A percentile compares a stretch with the other conserved stretches of the same genome.
Evolutionary conservation across 73 alveolate genomes (phyloP).

Genomic region (Breviolum minutum): DNA sequence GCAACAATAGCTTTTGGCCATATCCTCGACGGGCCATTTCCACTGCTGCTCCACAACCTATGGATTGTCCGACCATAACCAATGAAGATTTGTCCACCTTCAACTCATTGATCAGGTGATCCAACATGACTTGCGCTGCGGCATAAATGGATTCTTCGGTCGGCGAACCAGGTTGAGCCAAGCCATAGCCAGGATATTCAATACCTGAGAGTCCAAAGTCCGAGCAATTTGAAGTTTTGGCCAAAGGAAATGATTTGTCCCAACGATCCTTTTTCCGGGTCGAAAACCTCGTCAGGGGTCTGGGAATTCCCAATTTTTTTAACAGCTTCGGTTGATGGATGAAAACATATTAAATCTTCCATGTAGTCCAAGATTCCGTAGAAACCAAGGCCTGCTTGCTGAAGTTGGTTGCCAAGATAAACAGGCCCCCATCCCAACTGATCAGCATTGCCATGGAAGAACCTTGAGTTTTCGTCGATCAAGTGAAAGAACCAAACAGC

Average conservation of each 20-base stretch:
- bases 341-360: neutral
- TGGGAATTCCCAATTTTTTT: no score
- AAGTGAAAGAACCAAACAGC: neutral
- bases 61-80: conserved; percentile 54
- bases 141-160: conserved; percentile 41
- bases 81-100: conserved; percentile 7
- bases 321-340: no score
- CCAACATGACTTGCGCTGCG: conserved; percentile 15
- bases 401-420: conserved; percentile 25
- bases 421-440: conserved; percentile 56
- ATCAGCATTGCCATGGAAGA: conserved; percentile 56
- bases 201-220: neutral
- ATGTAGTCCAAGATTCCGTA: neutral
- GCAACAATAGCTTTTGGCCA: conserved; percentile 33
- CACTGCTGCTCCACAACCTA: conserved; percentile 58
- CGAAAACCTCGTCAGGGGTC: no score
- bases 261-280: no score
- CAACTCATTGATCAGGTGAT: neutral
- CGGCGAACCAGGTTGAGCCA: conserved; percentile 64
- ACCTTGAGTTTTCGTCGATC: no score
- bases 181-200: conserved; percentile 56
- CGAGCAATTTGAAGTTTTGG: neutral
- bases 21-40: conserved; percentile 35
- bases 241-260: neutral
- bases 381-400: conserved; percentile 41